phyloP scores from a whole-genome alignment of 768 basidiomycete genomes.

The Udeniomyces megalosporus region DNA sequence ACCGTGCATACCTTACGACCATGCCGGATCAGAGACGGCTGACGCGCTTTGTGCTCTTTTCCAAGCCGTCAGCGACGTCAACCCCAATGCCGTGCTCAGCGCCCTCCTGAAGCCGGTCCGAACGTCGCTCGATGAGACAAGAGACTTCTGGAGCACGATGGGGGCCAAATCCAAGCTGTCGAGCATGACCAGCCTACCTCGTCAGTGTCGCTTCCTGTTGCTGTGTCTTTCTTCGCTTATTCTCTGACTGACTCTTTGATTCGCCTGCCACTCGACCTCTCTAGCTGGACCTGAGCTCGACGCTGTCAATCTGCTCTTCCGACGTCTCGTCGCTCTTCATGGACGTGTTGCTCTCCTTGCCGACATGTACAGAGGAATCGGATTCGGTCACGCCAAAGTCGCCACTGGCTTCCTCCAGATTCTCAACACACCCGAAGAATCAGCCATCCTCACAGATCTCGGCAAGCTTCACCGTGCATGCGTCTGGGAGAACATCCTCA shows the following conservation, averaged over 20 bases:
- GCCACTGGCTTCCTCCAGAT: constrained; percentile 59
- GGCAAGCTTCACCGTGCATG: constrained; percentile 66
- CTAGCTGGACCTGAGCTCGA: constrained; percentile 30
- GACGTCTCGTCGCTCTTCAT: constrained; percentile 55
- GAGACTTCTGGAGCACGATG: constrained; percentile 49
- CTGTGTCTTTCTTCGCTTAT: background rate
- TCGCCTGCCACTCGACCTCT: background rate
- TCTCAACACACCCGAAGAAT: constrained; percentile 47
- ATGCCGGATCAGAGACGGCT: constrained; percentile 65
- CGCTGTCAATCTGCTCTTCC: constrained; percentile 48
- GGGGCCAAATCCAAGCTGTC: constrained; percentile 46
- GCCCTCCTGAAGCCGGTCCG: constrained; percentile 56
- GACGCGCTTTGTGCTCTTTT: constrained; percentile 78
- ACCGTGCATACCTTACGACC: constrained; percentile 78
- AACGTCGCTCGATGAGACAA: constrained; percentile 50
- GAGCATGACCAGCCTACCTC: constrained; percentile 43
- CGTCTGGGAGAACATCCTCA: constrained; percentile 71
- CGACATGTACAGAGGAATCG: constrained; percentile 69
- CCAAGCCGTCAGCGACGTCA: constrained; percentile 72
- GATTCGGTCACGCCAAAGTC: constrained; percentile 63
- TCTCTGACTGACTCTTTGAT: background rate
- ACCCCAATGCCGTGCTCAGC: constrained; percentile 56
- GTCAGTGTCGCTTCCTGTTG: constrained; percentile 27
- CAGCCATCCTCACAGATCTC: constrained; percentile 50
- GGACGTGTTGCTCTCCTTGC: constrained; percentile 67